These are phyloP conservation scores for Rugonectria rugulosa DNA, from an alignment of 2,329 filamentous ascomycete genomes.

Conservation along the genomic window DNA sequence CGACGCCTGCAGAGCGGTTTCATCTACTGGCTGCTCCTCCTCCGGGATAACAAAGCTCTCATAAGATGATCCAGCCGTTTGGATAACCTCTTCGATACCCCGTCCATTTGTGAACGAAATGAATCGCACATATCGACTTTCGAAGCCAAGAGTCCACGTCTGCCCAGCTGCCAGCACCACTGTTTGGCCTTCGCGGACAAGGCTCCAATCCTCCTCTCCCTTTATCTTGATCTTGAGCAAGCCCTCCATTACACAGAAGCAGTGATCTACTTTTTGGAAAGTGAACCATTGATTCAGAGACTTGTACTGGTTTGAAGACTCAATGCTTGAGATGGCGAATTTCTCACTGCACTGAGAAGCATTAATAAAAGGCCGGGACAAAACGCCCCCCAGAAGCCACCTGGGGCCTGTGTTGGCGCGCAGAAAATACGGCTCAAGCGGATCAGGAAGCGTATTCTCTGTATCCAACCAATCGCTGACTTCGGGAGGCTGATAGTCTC, in stretches of 20 bases:
- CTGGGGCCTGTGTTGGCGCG: conserved; percentile 57
- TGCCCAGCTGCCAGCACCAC: conserved; percentile 56
- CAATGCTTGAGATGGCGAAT: conserved; percentile 62
- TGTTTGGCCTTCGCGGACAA: conserved; percentile 53
- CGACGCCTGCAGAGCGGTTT: not conserved
- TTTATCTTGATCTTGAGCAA: conserved; percentile 49
- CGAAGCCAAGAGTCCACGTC: conserved; percentile 53
- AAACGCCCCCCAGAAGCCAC: conserved; percentile 53
- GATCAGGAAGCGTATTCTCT: conserved; percentile 50
- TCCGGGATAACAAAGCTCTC: conserved; percentile 50
- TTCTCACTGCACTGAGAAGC: conserved; percentile 55
- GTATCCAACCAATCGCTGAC: conserved; percentile 50
- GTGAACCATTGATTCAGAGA: conserved; percentile 48
- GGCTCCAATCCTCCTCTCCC: conserved; percentile 31
- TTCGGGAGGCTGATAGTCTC: conserved; percentile 55
- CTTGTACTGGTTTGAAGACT: conserved; percentile 50
- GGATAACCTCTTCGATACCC: conserved; percentile 56
- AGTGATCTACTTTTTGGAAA: conserved; percentile 60
- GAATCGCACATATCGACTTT: conserved; percentile 54
- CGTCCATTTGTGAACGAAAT: conserved; percentile 57
- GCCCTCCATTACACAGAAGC: conserved; percentile 58
- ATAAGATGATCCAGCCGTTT: conserved; percentile 45
- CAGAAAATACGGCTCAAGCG: conserved; percentile 57
- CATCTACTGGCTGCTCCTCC: conserved; percentile 7
- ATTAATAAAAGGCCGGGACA: conserved; percentile 57